Evolutionary conservation across 2,329 filamentous ascomycete genomes (phyloP), one percentile per base, ranked within the genome.

Genomic region (Ophiocordyceps polyrhachis-furcata): DNA sequence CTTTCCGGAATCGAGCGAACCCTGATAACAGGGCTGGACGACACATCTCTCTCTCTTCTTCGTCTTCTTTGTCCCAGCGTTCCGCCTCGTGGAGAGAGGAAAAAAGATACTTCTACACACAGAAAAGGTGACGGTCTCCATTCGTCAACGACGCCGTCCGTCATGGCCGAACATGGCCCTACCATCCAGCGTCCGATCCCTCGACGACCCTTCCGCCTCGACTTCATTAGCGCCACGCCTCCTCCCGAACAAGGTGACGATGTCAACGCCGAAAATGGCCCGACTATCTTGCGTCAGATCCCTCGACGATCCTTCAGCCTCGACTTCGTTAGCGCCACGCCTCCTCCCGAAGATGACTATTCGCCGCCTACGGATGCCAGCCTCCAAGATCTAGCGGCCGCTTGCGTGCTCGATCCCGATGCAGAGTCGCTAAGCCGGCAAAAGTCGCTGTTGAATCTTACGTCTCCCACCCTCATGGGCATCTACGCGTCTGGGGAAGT

Each of bases 401-500:
- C 67, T 49, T 70, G 69, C 51, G 76, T 72, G 25, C 43, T 48
- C 20, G 48, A 54, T 5, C 51, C 56, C 41, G 55, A 59, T 28
- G 52, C 55, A 2, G 38, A 54, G 42, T 63, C 71, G 44, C 67
- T 76, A 51, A 80, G 74, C 56, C 77, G 84, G 47, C 83, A 80
- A 21, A 77, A 81, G 51, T 94, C 86, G 11, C 74, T 86, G 46
- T 68, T 87, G 56, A 93, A 95, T 58, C 71, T 98, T 48, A 94
- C 86, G 4, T 81, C 83, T 11, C 88, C 86, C 2, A 94, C 91
- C 0, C 73, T 98, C 5, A 83, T 82, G 52, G 89, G 91, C 45
- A 98, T 98, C 55, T 98, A 93, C 67, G n/a, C n/a, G n/a, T n/a
- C n/a, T n/a, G n/a, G n/a, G n/a, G 77, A 79, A 49, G 61, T 23